Conservation (phyloP, 2,329 filamentous ascomycete species). For the Monilinia polystroma region DNA sequence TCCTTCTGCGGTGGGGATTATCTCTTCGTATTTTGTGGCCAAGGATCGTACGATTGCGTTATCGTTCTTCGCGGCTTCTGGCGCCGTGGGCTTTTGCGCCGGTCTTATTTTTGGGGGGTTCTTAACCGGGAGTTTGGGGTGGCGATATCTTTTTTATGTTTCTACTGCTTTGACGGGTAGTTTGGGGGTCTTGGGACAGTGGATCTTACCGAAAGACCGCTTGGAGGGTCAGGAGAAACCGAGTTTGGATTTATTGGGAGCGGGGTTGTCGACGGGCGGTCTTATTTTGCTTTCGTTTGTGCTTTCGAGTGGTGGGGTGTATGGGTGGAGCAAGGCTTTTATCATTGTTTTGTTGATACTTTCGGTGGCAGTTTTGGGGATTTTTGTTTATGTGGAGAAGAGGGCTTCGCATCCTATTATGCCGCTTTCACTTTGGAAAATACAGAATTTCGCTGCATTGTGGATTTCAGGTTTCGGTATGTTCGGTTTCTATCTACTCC, state of each 20-base stretch:
- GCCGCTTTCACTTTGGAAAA: constrained; percentile 48
- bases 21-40: constrained; percentile 45
- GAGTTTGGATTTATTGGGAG: constrained; percentile 45
- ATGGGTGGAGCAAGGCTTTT: constrained; percentile 48
- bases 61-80: constrained; percentile 44
- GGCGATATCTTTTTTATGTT: constrained; percentile 44
- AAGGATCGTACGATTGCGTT: constrained; percentile 43
- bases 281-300: constrained; percentile 48
- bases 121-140: constrained; percentile 43
- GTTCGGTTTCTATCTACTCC: constrained; percentile 8
- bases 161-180: constrained; percentile 41
- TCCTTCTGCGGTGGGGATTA: constrained; percentile 48
- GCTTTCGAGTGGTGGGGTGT: constrained; percentile 47
- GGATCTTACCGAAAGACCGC: constrained; percentile 44
- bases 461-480: constrained; percentile 47
- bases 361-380: constrained; percentile 42
- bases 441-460: constrained; percentile 47
- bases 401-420: constrained; percentile 48
- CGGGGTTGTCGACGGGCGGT: constrained; percentile 45
- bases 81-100: constrained; percentile 45
- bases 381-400: constrained; percentile 45
- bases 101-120: constrained; percentile 45
- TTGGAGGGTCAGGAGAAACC: constrained; percentile 40
- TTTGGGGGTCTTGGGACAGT: constrained; percentile 39
- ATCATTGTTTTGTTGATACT: constrained; percentile 46